Base-by-base conservation (phyloP, 148 eudicot species). In the Spergularia bocconei region DNA sequence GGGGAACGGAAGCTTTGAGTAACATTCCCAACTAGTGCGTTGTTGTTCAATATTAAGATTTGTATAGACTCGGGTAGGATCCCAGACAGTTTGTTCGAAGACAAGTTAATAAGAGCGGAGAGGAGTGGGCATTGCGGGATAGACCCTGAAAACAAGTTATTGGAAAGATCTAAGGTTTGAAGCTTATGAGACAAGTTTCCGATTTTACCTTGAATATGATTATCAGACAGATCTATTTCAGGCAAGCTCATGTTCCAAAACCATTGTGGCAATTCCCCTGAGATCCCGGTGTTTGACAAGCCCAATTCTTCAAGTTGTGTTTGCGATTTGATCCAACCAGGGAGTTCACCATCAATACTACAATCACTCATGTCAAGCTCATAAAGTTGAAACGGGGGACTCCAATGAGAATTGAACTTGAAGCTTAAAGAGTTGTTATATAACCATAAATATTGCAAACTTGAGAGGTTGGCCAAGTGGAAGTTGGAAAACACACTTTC, bases 81-180 rank as follows among this genome's bases (percentile, higher is more conserved):
- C 11, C 88, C 92, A 0, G 73, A 78, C 11, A 89, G 14, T 9
- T 71, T 71, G 48, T 87, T 89, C 10, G 67, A 61, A 16, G 83
- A 85, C 33, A 86, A 20, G 8, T 76, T 74, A 7, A 84, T 62
- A n/a, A 4, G 20, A 0, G 47, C n/a, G 52, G 81, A 77, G 10
- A 77, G 41, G 16, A 67, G 61, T 29, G 4, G 19, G 36, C 9
- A 41, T 38, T 76, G 61, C 38, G 54, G 20, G 16, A 71, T 13
- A 68, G 71, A 48, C 10, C 59, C 60, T 4, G 61, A 67, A 38
- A 48, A 2, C 0, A 12, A 69, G 53, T 78, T 78, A 19, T 72
- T 7, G 44, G 81, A 71, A n/a, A 78, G 71, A 57, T 72, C 81
- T 48, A 56, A 23, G 20, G 2, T 6, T 6, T 0, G 0, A 23